Evolutionary conservation across 176 grass and related monocot species (phyloP), one percentile per base, ranked within the genome.

Genomic region (Dactylis glomerata): DNA sequence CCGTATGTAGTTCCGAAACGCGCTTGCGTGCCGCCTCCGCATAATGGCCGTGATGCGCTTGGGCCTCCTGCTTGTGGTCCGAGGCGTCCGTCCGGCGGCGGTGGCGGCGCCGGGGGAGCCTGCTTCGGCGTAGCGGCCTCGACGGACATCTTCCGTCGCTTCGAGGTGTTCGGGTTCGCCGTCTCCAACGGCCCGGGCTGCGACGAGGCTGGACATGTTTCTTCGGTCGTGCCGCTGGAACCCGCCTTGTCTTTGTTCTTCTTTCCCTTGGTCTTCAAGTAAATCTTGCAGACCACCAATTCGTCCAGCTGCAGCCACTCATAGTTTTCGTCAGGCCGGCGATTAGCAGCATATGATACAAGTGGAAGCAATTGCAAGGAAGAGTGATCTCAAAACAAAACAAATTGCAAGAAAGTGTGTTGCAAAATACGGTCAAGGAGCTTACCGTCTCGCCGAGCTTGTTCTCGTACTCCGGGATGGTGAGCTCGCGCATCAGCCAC

Each of bases 401-500:
- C n/a, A n/a, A n/a, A n/a, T n/a, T n/a, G n/a, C n/a, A n/a, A n/a
- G n/a, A n/a, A n/a, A n/a, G n/a, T n/a, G n/a, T n/a, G n/a, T n/a
- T n/a, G n/a, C n/a, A n/a, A n/a, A n/a, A n/a, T n/a, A n/a, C n/a
- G n/a, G n/a, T n/a, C n/a, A 3, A 4, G 1, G 16, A 10, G 51
- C 10, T 34, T 3, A 89, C 88, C n/a, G 28, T n/a, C 6, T 41
- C 19, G 2, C 57, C 77, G 19, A 42, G 23, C 64, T 78, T 65
- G 45, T 38, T 90, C 45, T 40, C 45, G 36, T 78, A 55, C 26
- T 46, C 9, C 2, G 80, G 80, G 45, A 79, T 3, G 55, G 74
- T 82, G 73, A 79, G 11, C 79, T 90, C 88, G 1, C 23, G 66
- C 84, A 90, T 90, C 2, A 90, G 79, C 84, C 88, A 83, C 73